Base-by-base conservation (phyloP, 495 filamentous ascomycete genomes). In the Talaromyces ruber region DNA sequence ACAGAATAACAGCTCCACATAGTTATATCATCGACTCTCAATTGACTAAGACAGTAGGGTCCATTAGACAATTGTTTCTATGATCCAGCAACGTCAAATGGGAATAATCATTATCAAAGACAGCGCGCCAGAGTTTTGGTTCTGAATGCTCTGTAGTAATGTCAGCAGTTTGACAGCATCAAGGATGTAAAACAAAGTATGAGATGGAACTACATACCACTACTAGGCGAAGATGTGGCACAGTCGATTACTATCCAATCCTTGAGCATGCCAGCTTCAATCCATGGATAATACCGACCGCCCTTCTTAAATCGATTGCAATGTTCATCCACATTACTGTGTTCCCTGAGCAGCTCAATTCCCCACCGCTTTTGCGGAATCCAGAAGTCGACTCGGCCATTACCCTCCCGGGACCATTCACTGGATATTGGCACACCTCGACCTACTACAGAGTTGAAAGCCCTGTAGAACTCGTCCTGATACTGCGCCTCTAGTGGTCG, bases 401-500 rank as follows among this genome's bases (percentile, higher is more conserved):
- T 50, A 22, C 16, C 26, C 8, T 59, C 61, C 45, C 62, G 62
- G 8, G 67, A 63, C 68, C 64, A 70, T 58, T 66, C 62, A 28
- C 43, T 63, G 37, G 29, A 66, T 22, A 68, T 59, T 57, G 64
- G 64, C 39, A 68, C 64, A 57, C 62, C 66, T 54, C 59, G 45
- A 52, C 66, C 68, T 32, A 37, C 64, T 55, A 70, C 22, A 29
- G 8, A 32, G 32, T 62, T 64, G 47, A 65, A 67, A 29, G 39
- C 54, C 50, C 30, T 32, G 7, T 32, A 32, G 30, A 32, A 32
- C 7, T 32, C 30, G 7, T 32, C 30, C 30, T 32, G 67, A 61
- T 67, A 70, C 34, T 70, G 67, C 32, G 65, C 63, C 43, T 67
- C 67, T 16, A 70, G 9, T 7, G 63, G 65, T 58, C 59, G 62